A percentile compares a stretch with the other conserved stretches of the same genome.
Conservation (phyloP, 805 yeast species). For the Kazachstania psychrophila region DNA sequence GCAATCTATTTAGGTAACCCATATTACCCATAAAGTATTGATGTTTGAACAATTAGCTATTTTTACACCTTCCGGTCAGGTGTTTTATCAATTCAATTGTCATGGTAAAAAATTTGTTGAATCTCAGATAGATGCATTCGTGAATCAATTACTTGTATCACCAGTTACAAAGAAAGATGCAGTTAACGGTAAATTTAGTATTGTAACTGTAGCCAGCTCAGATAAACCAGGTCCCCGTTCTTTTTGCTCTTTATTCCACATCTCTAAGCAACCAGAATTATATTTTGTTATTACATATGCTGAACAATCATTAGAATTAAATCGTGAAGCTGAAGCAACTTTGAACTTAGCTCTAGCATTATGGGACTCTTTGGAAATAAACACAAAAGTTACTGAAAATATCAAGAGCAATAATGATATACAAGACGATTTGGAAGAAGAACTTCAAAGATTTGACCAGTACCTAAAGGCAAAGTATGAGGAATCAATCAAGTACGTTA, state of each 20-base stretch:
- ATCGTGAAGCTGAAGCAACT: slow-evolving; percentile 37
- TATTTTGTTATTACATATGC: slow-evolving; percentile 35
- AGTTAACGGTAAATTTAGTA: slow-evolving; percentile 11
- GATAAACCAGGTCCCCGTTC: slow-evolving; percentile 7
- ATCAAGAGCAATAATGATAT: slow-evolving; percentile 26
- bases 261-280: slow-evolving; percentile 28
- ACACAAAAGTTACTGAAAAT: slow-evolving; percentile 26
- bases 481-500: slow-evolving; percentile 10
- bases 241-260: slow-evolving; percentile 20
- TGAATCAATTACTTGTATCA: slow-evolving; percentile 19
- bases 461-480: slow-evolving; percentile 32
- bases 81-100: slow-evolving; percentile 23
- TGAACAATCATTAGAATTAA: slow-evolving; percentile 35
- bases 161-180: slow-evolving; percentile 19
- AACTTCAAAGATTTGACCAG: slow-evolving; percentile 31
- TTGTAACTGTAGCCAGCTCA: slow-evolving; percentile 10
- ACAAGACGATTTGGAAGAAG: slow-evolving; percentile 25
- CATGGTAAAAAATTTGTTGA: slow-evolving; percentile 25
- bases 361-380: slow-evolving; percentile 29
- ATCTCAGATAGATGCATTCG: slow-evolving; percentile 22
- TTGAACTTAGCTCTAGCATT: slow-evolving; percentile 30
- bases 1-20: too few species aligned
- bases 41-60: slow-evolving; percentile 30
- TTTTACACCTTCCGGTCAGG: slow-evolving; percentile 26
- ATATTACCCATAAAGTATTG: too few species aligned